These are phyloP conservation scores for Phyllostachys edulis DNA, from an alignment of 176 grass and related monocot species.

Conservation along the genomic window DNA sequence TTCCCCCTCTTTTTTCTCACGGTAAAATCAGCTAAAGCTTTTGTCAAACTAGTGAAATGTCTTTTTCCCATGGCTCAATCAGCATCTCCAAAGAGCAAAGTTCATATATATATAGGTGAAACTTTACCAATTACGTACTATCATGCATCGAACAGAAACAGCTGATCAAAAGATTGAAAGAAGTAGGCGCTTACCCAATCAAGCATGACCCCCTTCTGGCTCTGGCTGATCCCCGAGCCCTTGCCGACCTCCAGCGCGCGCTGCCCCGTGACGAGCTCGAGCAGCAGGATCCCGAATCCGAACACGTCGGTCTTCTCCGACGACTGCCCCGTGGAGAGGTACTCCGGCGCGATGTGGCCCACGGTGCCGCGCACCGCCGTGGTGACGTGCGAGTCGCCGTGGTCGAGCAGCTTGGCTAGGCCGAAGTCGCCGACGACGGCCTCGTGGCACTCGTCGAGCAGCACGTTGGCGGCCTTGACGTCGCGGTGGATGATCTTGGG, in stretches of 20 bases:
- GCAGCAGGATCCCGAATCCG: constrained; percentile 63
- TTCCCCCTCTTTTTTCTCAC: neutral
- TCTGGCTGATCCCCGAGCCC: constrained; percentile 12
- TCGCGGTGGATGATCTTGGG: constrained; percentile 96
- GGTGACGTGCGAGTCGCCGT: constrained; percentile 79
- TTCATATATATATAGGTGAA: neutral
- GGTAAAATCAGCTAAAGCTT: neutral
- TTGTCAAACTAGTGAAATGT: neutral
- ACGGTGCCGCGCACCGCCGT: constrained; percentile 75
- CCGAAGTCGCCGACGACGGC: constrained; percentile 83
- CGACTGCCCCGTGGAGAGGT: constrained; percentile 67
- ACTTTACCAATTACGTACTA: neutral
- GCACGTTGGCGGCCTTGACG: constrained; percentile 85
- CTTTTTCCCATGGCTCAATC: neutral
- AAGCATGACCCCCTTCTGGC: constrained; percentile 54
- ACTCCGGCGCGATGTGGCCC: constrained; percentile 71
- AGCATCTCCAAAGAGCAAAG: neutral
- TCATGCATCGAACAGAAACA: neutral
- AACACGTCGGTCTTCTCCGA: constrained; percentile 81
- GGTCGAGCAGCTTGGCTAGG: constrained; percentile 81
- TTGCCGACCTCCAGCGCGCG: constrained; percentile 64
- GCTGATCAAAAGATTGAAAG: neutral
- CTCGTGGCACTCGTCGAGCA: constrained; percentile 69
- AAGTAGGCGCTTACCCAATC: constrained; percentile 54
- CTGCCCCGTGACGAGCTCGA: constrained; percentile 71